phyloP scores from a whole-genome alignment of 768 basidiomycete genomes.

The Punctularia strigosozonata region DNA sequence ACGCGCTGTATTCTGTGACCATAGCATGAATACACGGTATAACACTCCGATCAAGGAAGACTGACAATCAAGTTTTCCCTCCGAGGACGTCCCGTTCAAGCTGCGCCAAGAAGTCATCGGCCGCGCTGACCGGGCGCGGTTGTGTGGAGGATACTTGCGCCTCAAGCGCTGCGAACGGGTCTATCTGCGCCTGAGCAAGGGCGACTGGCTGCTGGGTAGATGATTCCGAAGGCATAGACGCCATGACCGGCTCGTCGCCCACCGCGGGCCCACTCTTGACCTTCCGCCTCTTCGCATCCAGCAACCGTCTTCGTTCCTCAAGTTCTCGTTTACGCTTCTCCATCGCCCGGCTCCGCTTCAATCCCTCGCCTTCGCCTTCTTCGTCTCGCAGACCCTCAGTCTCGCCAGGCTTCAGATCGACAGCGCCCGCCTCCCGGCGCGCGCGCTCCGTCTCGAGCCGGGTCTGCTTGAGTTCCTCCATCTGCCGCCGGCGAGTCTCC shows the following conservation, averaged over 20 bases:
- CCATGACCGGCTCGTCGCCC: background rate
- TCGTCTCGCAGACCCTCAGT: slow-evolving; percentile 60
- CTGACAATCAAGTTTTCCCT: slow-evolving; percentile 10
- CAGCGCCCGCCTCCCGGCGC: slow-evolving; percentile 47
- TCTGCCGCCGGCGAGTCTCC: slow-evolving; percentile 61
- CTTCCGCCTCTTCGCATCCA: slow-evolving; percentile 65
- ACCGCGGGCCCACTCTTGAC: slow-evolving; percentile 11
- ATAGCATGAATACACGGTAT: too few species aligned
- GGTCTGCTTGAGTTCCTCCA: slow-evolving; percentile 65
- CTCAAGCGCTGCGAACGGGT: slow-evolving; percentile 45
- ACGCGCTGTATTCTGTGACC: too few species aligned
- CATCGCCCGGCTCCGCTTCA: slow-evolving; percentile 39
- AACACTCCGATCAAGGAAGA: too few species aligned
- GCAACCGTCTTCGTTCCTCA: slow-evolving; percentile 45
- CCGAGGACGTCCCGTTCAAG: slow-evolving; percentile 50
- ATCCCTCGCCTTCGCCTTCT: slow-evolving; percentile 11
- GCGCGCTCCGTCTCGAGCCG: slow-evolving; percentile 62
- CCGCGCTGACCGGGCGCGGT: slow-evolving; percentile 21
- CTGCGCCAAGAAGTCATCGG: slow-evolving; percentile 56
- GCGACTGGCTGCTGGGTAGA: background rate
- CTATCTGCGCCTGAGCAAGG: too few species aligned
- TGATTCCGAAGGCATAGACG: background rate
- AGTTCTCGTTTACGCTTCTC: slow-evolving; percentile 68
- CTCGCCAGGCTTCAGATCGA: slow-evolving; percentile 56
- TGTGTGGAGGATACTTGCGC: slow-evolving; percentile 12